Conservation (phyloP, 805 yeast genomes). For the Wickerhamomyces bovis region DNA sequence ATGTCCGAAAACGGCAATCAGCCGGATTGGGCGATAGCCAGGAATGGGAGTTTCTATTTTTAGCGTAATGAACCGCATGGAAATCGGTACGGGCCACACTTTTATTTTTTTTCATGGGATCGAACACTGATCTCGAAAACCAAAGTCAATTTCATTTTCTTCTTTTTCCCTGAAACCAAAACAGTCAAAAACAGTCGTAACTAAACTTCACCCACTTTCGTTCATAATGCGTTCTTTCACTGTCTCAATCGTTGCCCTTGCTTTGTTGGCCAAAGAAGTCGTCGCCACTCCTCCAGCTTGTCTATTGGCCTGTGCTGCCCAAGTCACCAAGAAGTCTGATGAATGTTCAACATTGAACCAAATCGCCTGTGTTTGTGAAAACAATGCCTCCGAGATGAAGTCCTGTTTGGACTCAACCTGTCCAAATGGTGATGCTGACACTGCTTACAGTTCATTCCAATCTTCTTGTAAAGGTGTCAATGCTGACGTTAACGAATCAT, state of each 20-base stretch:
- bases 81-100: background rate
- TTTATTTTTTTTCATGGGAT: background rate
- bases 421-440: constrained; percentile 53
- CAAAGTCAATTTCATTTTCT: background rate
- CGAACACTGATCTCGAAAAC: background rate
- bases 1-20: background rate
- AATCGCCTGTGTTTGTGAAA: constrained; percentile 61
- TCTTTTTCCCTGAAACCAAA: background rate
- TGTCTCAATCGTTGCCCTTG: constrained; percentile 11
- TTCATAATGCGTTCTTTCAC: constrained; percentile 11
- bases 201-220: background rate
- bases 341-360: constrained; percentile 56
- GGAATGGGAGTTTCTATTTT: background rate
- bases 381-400: constrained; percentile 46
- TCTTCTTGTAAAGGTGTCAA: constrained; percentile 46
- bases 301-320: constrained; percentile 79
- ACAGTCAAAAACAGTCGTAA: background rate
- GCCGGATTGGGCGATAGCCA: background rate
- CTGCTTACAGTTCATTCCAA: constrained; percentile 57
- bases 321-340: constrained; percentile 50
- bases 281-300: constrained; percentile 86
- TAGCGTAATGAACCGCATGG: background rate
- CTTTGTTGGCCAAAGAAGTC: constrained; percentile 16
- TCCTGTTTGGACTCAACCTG: constrained; percentile 63
- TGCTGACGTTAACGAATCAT: constrained; percentile 21